Evolutionary conservation across 2,329 filamentous ascomycete genomes (phyloP), one percentile per base, ranked within the genome.

Genomic region (Trichoderma arundinaceum): DNA sequence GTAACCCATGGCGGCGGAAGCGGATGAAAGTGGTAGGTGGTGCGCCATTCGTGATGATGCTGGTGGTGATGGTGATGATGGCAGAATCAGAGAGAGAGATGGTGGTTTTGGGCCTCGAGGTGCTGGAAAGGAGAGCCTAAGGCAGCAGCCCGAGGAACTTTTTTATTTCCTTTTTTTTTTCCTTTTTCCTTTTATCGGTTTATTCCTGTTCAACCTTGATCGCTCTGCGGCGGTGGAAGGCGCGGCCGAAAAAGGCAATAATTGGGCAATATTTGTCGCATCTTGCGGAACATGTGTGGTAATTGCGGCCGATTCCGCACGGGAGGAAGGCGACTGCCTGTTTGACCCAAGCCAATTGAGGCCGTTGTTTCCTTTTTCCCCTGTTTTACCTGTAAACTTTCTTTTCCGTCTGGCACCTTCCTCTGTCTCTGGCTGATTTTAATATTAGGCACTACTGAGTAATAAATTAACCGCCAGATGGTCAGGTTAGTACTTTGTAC

Each of bases 1-100:
- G 67, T 52, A 69, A 64, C 52, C 53, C 62, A 64, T 57, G 51
- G 49, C 60, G 49, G 49, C 60, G 41, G 60, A 64, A 46, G 60
- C 49, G 41, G 39, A 64, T 64, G 60, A 56, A 64, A 46, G 17
- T 43, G 41, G 51, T 56, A 48, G 60, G 51, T 64, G 60, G 48
- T 64, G 61, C 33, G 44, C 44, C 7, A 15, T 22, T n/a, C 17
- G 41, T 12, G n/a, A 7, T 44, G 22, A 17, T 33, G 51, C 8
- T 56, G 38, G 4, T 44, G 54, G 13, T 17, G 39, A 12, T 19
- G 53, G 19, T 43, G 53, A 38, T 28, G 53, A 33, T 17, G 53
- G 28, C 12, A 33, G 48, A 19, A 22, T 13, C 22, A 60, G 7
- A 17, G 19, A 49, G 9, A 49, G 22, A 15, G 33, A 15, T 7